Evolutionary conservation across 805 yeast genomes (phyloP).

Genomic region (Saturnispora ahearnii): DNA sequence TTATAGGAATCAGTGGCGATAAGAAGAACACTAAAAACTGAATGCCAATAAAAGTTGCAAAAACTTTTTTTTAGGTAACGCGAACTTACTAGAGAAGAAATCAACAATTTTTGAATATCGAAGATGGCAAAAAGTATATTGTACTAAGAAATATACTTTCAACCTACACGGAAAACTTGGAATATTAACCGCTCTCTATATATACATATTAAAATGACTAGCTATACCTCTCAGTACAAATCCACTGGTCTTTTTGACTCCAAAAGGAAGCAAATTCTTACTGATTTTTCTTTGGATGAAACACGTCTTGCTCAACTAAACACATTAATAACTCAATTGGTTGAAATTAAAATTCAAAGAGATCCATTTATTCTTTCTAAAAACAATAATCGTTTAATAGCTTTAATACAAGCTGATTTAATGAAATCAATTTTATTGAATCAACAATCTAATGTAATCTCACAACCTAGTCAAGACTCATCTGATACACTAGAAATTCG

Average conservation of each 20-base stretch:
- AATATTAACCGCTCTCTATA: not conserved
- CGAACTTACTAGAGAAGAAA: no score
- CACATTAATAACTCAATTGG: constrained; percentile 33
- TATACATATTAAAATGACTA: constrained; percentile 17
- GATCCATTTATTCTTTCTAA: constrained; percentile 40
- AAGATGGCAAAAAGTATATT: no score
- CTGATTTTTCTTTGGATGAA: constrained; percentile 28
- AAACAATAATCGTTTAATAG: constrained; percentile 43
- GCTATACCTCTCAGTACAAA: constrained; percentile 36
- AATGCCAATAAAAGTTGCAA: no score
- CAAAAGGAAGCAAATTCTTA: constrained; percentile 34
- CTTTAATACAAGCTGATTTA: constrained; percentile 44
- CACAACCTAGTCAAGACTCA: not conserved
- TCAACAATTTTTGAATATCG: no score
- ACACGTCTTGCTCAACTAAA: constrained; percentile 19
- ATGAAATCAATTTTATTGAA: constrained; percentile 17
- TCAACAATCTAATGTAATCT: not conserved
- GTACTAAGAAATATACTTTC: no score
- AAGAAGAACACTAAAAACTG: no score
- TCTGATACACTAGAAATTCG: not conserved
- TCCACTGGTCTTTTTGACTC: constrained; percentile 42
- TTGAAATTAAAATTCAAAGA: constrained; percentile 37
- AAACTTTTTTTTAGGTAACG: no score
- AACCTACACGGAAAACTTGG: no score
- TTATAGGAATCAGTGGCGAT: no score